Percentiles rank a stretch among this genome's conserved stretches.
Evolutionary conservation across 2,329 filamentous ascomycete species (phyloP).

Genomic region (Phaeosphaeriaceae sp.): DNA sequence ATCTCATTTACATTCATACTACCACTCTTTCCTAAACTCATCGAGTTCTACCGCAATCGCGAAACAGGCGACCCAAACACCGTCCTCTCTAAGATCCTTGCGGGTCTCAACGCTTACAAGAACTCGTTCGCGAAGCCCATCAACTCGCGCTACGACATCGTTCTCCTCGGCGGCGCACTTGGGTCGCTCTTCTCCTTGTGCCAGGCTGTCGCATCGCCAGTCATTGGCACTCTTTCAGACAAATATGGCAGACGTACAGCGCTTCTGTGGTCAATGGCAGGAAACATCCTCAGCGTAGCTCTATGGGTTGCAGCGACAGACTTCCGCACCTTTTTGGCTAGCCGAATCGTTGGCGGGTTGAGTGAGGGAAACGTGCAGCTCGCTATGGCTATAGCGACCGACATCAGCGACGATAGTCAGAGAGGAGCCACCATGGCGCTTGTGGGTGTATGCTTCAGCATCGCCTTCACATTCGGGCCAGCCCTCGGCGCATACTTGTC

Average conservation of each 20-base stretch:
- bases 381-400: slow-evolving; percentile 93
- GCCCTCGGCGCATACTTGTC: slow-evolving; percentile 88
- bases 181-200: slow-evolving; percentile 93
- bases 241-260: slow-evolving; percentile 85
- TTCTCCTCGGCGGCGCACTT: slow-evolving; percentile 89
- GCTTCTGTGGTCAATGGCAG: slow-evolving; percentile 87
- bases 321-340: slow-evolving; percentile 95
- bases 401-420: slow-evolving; percentile 86
- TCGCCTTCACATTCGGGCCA: slow-evolving; percentile 96
- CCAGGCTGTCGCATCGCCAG: slow-evolving; percentile 88
- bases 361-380: slow-evolving; percentile 98
- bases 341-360: slow-evolving; percentile 86
- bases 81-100: slow-evolving; percentile 78
- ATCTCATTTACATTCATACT: slow-evolving; percentile 99
- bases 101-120: slow-evolving; percentile 92
- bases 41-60: slow-evolving; percentile 92
- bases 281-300: slow-evolving; percentile 91
- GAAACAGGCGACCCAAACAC: slow-evolving; percentile 69
- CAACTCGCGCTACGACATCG: slow-evolving; percentile 95
- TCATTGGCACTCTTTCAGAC: slow-evolving; percentile 90
- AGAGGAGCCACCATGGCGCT: slow-evolving; percentile 94
- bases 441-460: slow-evolving; percentile 94
- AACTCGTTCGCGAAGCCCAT: slow-evolving; percentile 90
- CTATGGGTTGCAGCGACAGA: slow-evolving; percentile 94
- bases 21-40: slow-evolving; percentile 91